Conservation (phyloP, 2,329 filamentous ascomycete species). For the Fusarium dlaminii region DNA sequence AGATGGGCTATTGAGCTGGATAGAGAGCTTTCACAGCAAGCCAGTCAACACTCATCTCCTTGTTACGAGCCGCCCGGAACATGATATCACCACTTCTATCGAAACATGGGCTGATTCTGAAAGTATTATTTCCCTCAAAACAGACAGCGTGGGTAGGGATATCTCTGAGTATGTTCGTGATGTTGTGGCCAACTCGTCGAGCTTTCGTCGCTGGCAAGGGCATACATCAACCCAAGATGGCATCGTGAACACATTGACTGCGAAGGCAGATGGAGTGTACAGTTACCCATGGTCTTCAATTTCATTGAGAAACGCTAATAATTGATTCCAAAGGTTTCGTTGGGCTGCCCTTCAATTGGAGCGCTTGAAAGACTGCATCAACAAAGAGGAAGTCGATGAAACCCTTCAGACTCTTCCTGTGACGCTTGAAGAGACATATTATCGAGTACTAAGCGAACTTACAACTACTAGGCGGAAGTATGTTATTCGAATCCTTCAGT, state of each 20-base stretch:
- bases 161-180: accelerated
- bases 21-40: accelerated
- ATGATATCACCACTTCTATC: accelerated
- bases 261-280: accelerated
- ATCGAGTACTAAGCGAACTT: accelerated
- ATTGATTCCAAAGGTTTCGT: not conserved
- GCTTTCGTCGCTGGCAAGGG: not conserved
- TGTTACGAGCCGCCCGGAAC: accelerated
- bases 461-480: accelerated
- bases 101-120: accelerated
- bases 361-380: not conserved
- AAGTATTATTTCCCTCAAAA: accelerated
- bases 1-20: accelerated
- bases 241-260: accelerated
- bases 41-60: accelerated
- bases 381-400: accelerated
- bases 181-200: accelerated
- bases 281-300: accelerated
- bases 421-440: accelerated
- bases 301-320: accelerated
- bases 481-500: accelerated
- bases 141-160: accelerated
- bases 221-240: accelerated
- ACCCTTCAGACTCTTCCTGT: accelerated
- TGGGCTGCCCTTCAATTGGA: not conserved